Conservation (phyloP, 2,329 filamentous ascomycete genomes). For the Aspergillus uvarum region DNA sequence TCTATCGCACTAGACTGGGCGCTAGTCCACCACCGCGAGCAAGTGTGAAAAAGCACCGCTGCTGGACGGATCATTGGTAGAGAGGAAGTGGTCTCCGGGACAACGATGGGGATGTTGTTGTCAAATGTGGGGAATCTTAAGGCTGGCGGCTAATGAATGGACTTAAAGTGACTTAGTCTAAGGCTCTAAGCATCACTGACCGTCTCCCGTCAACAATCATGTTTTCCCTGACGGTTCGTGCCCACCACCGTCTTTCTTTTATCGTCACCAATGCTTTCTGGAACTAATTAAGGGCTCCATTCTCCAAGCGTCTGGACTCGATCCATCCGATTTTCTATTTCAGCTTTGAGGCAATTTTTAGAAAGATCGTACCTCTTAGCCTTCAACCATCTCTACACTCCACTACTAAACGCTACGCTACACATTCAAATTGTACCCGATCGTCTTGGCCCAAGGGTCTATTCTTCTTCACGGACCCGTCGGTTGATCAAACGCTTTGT, state of each 20-base stretch:
- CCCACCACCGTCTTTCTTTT: not conserved
- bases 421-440: conserved; percentile 1
- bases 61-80: conserved; percentile 7
- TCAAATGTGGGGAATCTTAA: conserved; percentile 20
- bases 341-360: conserved; percentile 3
- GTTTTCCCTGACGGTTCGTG: conserved; percentile 2
- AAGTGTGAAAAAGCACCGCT: not conserved
- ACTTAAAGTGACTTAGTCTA: conserved; percentile 4
- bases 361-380: conserved; percentile 3
- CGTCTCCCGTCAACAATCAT: conserved; percentile 7
- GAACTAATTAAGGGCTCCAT: conserved; percentile 6
- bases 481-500: not conserved
- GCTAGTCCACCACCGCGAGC: not conserved
- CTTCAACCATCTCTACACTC: not conserved
- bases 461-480: not conserved
- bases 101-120: conserved; percentile 25
- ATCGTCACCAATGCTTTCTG: conserved; percentile 1
- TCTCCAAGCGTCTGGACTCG: conserved; percentile 8
- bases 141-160: not conserved
- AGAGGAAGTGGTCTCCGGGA: conserved; percentile 12
- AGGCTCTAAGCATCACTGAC: conserved; percentile 14
- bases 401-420: not conserved
- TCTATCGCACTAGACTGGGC: not conserved
- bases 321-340: conserved; percentile 2
- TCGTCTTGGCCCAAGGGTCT: conserved; percentile 7